A percentile compares a stretch with the other conserved stretches of the same genome.
Conservation (phyloP, 2,329 filamentous ascomycete species). For the Diplocarpon rosae region DNA sequence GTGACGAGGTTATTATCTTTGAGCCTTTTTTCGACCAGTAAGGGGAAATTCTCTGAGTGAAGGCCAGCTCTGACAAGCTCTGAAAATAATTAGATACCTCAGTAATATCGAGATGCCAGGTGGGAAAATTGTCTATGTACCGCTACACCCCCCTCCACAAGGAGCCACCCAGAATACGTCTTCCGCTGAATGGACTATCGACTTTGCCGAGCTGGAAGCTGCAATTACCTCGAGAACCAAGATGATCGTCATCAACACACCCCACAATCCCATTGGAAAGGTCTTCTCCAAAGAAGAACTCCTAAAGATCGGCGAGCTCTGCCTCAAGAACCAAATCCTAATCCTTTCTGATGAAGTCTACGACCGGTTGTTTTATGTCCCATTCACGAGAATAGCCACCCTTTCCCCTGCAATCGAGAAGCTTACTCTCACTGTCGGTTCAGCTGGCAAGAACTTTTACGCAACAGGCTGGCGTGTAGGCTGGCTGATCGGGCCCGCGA, state of each 20-base stretch:
- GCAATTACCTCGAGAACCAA: constrained; percentile 80
- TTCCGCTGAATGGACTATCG: constrained; percentile 77
- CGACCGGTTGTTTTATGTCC: constrained; percentile 87
- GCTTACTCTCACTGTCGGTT: constrained; percentile 86
- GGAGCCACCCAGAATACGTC: constrained; percentile 72
- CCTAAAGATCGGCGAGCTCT: constrained; percentile 73
- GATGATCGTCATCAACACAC: constrained; percentile 88
- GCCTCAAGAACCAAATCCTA: constrained; percentile 86
- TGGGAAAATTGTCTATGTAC: constrained; percentile 88
- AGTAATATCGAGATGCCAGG: constrained; percentile 98
- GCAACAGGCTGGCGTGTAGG: constrained; percentile 93
- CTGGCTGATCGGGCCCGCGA: constrained; percentile 81
- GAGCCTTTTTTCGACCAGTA: constrained; percentile 98
- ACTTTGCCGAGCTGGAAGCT: constrained; percentile 70
- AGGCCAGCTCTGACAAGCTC: constrained; percentile 9
- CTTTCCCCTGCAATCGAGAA: constrained; percentile 81
- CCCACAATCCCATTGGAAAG: constrained; percentile 92
- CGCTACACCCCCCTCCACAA: constrained; percentile 77
- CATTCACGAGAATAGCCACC: constrained; percentile 86
- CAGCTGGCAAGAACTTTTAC: constrained; percentile 97
- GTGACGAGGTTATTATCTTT: constrained; percentile 95
- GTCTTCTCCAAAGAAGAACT: constrained; percentile 81
- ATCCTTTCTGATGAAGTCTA: constrained; percentile 92
- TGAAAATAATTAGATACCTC: constrained; percentile 52
- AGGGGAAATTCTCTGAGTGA: constrained; percentile 18